A percentile compares a stretch with the other conserved stretches of the same genome.
Evolutionary conservation across 2,329 filamentous ascomycete genomes (phyloP).

Genomic region (Pseudogymnoascus sp.): DNA sequence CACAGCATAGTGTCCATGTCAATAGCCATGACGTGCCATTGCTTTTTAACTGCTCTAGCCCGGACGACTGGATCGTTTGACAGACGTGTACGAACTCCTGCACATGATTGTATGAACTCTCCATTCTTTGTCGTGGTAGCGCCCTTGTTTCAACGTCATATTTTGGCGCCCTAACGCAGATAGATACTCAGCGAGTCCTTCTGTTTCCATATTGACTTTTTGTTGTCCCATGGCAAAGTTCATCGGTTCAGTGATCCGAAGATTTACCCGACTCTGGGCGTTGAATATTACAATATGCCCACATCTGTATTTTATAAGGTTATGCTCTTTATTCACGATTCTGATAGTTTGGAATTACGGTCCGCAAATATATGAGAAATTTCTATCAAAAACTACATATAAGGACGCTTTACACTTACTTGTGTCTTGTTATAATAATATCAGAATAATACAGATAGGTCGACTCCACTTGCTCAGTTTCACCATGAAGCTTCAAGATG

Average conservation of each 20-base stretch:
- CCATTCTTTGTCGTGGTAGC: background rate
- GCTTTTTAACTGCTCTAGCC: background rate
- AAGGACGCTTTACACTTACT: background rate
- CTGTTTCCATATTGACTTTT: background rate
- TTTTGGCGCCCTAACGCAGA: background rate
- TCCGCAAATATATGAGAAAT: background rate
- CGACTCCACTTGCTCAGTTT: background rate
- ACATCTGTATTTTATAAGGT: background rate
- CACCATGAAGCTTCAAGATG: background rate
- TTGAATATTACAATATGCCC: background rate
- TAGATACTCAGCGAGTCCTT: background rate
- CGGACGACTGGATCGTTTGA: background rate
- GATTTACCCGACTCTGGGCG: background rate
- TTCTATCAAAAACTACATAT: background rate
- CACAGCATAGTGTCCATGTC: background rate
- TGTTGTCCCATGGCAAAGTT: background rate
- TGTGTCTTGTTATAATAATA: background rate
- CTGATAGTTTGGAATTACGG: background rate
- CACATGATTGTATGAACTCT: background rate
- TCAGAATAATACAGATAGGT: background rate
- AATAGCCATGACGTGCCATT: background rate
- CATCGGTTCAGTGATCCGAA: background rate
- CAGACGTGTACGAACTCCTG: background rate
- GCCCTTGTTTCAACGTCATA: background rate
- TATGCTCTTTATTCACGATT: background rate